Evolutionary conservation across 805 yeast species (phyloP).

Genomic region (Danielia reshetovae): DNA sequence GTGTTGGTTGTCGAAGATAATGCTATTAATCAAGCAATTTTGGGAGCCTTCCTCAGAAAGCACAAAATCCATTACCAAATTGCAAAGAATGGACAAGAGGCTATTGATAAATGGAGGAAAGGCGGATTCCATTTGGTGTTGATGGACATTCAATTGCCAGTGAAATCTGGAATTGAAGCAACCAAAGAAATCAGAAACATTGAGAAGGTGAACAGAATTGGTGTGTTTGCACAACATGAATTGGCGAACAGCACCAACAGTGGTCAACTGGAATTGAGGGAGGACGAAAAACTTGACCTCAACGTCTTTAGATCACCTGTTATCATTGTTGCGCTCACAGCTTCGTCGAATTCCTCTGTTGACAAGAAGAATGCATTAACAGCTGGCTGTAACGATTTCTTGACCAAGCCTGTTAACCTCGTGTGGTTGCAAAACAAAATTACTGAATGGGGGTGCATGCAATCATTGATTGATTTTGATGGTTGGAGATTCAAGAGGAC

Average conservation of each 20-base stretch:
- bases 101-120: constrained; percentile 87
- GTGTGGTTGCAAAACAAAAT: constrained; percentile 93
- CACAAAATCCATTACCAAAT: constrained; percentile 80
- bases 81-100: constrained; percentile 93
- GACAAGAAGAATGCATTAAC: constrained; percentile 89
- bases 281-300: constrained; percentile 56
- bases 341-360: constrained; percentile 71
- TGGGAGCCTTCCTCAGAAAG: constrained; percentile 81
- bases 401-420: constrained; percentile 93
- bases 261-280: constrained; percentile 24
- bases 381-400: constrained; percentile 96
- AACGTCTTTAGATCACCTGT: constrained; percentile 83
- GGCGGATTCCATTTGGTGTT: constrained; percentile 94
- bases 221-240: constrained; percentile 51
- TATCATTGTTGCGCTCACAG: constrained; percentile 96
- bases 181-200: constrained; percentile 85
- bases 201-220: constrained; percentile 77
- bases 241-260: constrained; percentile 18
- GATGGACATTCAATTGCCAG: constrained; percentile 97
- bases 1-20: constrained; percentile 96
- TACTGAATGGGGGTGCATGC: constrained; percentile 99
- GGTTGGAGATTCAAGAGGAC: constrained; percentile 53
- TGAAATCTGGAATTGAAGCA: constrained; percentile 92
- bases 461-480: constrained; percentile 91
- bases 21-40: constrained; percentile 85